Evolutionary conservation across 1,284 basidiomycete species (phyloP).

Genomic region (Cerrena zonata): DNA sequence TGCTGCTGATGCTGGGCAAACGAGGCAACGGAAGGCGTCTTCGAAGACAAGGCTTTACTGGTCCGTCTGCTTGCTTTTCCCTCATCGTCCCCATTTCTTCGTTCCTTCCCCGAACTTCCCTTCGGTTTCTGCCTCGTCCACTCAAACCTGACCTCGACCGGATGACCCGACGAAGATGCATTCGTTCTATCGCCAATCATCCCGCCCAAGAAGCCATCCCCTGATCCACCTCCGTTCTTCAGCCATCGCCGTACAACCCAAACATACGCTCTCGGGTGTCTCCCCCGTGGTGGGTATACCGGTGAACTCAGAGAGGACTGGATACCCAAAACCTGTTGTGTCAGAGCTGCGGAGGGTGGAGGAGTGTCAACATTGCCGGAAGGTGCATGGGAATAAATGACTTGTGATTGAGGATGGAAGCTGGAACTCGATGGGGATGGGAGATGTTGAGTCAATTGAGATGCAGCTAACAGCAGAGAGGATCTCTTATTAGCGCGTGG

Average conservation of each 20-base stretch:
- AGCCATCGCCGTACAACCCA: conserved; percentile 82
- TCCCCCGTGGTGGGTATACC: conserved; percentile 33
- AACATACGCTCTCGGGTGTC: conserved; percentile 61
- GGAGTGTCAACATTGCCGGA: conserved; percentile 3
- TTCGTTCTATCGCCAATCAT: conserved; percentile 32
- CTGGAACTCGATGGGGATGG: conserved; percentile 7
- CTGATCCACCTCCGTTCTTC: conserved; percentile 39
- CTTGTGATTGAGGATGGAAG: neutral
- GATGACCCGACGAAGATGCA: conserved; percentile 1
- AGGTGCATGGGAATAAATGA: neutral
- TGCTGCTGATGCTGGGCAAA: conserved; percentile 11
- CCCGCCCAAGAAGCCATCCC: conserved; percentile 33
- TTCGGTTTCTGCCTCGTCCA: conserved; percentile 55
- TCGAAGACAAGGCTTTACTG: conserved; percentile 18
- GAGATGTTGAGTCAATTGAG: conserved; percentile 4
- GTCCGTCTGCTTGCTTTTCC: conserved; percentile 14
- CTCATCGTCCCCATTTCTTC: conserved; percentile 14
- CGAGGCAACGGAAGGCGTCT: conserved; percentile 24
- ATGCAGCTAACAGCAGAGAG: conserved; percentile 15
- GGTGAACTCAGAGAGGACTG: conserved; percentile 48
- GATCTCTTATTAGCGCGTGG: conserved; percentile 16
- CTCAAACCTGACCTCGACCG: conserved; percentile 67
- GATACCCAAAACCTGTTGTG: conserved; percentile 60
- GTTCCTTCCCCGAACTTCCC: conserved; percentile 20
- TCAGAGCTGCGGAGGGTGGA: conserved; percentile 18